A percentile compares a stretch with the other conserved stretches of the same genome.
Evolutionary conservation across 176 grass and related monocot genomes (phyloP).

Genomic region (Hordeum vulgare): DNA sequence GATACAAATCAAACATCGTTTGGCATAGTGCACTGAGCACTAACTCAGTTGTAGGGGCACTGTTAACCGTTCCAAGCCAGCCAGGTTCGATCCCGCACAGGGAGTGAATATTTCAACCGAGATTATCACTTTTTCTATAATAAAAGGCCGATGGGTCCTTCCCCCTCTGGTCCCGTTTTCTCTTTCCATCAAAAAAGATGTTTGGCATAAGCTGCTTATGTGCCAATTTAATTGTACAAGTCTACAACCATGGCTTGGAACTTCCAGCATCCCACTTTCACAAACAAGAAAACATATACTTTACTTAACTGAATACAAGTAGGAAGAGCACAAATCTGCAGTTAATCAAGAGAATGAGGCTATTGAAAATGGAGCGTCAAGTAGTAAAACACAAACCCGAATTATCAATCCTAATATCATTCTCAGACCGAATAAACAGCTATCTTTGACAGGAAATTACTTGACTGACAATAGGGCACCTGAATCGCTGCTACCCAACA

Average conservation of each 20-base stretch:
- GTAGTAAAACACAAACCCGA: background rate
- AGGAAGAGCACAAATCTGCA: background rate
- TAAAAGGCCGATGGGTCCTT: background rate
- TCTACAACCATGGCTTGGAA: background rate
- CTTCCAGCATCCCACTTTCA: background rate
- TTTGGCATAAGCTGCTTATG: background rate
- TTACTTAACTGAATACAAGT: background rate
- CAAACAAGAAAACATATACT: background rate
- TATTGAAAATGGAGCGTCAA: background rate
- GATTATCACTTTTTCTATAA: background rate
- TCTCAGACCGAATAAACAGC: background rate
- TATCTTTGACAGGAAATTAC: background rate
- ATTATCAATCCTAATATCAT: background rate
- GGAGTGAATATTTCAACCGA: background rate
- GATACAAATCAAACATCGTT: background rate
- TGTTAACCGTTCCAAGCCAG: background rate
- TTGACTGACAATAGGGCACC: background rate
- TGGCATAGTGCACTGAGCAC: background rate
- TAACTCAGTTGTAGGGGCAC: background rate
- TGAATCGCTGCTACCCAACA: background rate
- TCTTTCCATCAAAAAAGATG: background rate
- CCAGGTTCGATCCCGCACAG: background rate
- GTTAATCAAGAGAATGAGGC: background rate
- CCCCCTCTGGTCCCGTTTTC: background rate
- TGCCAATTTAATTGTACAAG: background rate